Evolutionary conservation across 2,329 filamentous ascomycete genomes (phyloP), one percentile per base, ranked within the genome.

Genomic region (Colletotrichum coccodes): DNA sequence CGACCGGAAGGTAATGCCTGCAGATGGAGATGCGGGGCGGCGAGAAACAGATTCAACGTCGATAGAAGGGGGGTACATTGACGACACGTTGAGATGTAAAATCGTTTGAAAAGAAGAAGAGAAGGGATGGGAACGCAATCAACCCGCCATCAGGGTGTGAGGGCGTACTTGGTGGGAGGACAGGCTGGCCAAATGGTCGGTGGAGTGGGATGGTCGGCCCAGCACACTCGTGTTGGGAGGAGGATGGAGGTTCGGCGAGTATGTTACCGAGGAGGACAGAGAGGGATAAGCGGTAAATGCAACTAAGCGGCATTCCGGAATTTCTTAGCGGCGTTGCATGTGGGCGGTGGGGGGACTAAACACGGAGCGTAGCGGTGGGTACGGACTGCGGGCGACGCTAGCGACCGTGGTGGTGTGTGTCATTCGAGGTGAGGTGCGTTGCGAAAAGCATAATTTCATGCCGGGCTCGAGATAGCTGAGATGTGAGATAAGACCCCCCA

Each of bases 11-110:
- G 42, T 62, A 63, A 70, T 68, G 63, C 67, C 67, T 70, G 67
- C 67, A 70, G 62, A 68, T 61, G 57, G 64, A 30, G 58, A 61
- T 70, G 67, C 67, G 67, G 67, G 67, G 67, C 50, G 58, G 36
- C 57, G 52, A 66, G 58, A 46, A 67, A 58, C 36, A 68, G 42
- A 60, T 46, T 68, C 50, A 62, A 70, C 67, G 67, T 70, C 67
- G 62, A 52, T 23, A 50, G 58, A 63, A 67, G 38, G 57, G 67
- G 57, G 64, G 57, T 46, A 6, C 47, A 63, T 63, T 40, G 44
- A 70, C 64, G 62, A 54, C 54, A 16, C 36, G 38, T 11, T 30
- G 36, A 14, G 30, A 23, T 40, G 8, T 32, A 14, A 21, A 9
- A 14, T 11, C 23, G 38, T 6, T 64, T 28, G 3, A 4, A 64